Percentiles rank a stretch among this genome's conserved stretches.
Conservation (phyloP, 2,329 filamentous ascomycete species). For the Aspergillus fumigatiaffinis region DNA sequence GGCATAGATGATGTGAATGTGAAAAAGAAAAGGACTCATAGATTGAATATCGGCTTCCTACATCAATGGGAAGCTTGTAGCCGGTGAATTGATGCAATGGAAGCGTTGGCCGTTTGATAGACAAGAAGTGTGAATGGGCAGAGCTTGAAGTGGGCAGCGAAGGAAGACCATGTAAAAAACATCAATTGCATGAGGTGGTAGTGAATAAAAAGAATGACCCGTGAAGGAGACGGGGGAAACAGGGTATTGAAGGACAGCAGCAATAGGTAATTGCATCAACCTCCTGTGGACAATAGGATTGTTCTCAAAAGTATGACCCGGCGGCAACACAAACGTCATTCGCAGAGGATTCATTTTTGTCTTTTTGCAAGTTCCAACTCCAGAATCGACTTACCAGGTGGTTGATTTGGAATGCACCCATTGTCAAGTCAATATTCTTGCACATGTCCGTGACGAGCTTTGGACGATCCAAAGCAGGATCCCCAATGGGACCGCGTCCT, state of each 20-base stretch:
- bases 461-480: constrained; percentile 21
- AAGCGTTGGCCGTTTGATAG: constrained; percentile 11
- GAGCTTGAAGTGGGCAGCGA: not conserved
- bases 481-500: constrained; percentile 1
- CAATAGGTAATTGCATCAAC: not conserved
- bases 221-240: not conserved
- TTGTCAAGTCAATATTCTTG: constrained; percentile 21
- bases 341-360: not conserved
- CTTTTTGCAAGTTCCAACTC: not conserved
- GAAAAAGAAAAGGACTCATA: constrained; percentile 1
- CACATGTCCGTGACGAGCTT: constrained; percentile 19
- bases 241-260: not conserved
- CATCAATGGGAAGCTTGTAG: constrained; percentile 7
- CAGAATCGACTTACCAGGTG: constrained; percentile 19
- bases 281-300: not conserved
- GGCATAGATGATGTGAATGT: not conserved
- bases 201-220: not conserved
- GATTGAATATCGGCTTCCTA: constrained; percentile 14
- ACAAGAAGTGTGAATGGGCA: constrained; percentile 9
- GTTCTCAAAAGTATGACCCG: not conserved
- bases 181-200: not conserved
- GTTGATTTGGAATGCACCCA: constrained; percentile 19
- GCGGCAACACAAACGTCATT: not conserved
- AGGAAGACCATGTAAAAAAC: not conserved
- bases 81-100: constrained; percentile 13